These are phyloP conservation scores for Cardiospermum halicacabum DNA, from an alignment of 345 rosid genomes.

Conservation along the genomic window DNA sequence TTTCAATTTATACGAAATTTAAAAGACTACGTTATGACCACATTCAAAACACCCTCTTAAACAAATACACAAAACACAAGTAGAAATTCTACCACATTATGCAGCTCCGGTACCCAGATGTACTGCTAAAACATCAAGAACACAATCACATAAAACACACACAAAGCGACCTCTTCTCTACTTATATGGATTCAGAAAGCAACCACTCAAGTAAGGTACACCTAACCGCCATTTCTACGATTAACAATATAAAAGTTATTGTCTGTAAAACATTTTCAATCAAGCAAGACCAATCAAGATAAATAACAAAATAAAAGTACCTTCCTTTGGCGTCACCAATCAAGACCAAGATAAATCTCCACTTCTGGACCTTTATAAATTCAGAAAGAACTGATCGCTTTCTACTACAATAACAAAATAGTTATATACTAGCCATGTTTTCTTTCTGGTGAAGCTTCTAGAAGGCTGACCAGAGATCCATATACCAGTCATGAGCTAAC, in stretches of 20 bases:
- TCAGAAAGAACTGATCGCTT: too few relatives aligned
- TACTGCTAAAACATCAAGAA: conserved; percentile 39
- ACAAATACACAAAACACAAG: conserved; percentile 1
- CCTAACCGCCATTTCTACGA: neutral
- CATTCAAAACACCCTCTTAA: neutral
- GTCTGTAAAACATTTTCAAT: neutral
- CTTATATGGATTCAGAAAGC: too few relatives aligned
- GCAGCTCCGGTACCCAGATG: conserved; percentile 78
- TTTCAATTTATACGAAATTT: neutral
- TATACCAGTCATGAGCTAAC: too few relatives aligned
- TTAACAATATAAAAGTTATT: neutral
- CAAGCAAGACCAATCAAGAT: neutral
- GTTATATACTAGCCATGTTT: too few relatives aligned
- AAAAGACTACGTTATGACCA: neutral
- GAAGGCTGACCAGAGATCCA: too few relatives aligned
- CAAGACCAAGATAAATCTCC: too few relatives aligned
- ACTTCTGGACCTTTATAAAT: too few relatives aligned
- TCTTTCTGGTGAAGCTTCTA: too few relatives aligned
- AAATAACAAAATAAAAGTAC: conserved; percentile 22
- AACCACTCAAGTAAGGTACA: neutral
- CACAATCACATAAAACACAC: neutral
- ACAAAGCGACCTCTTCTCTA: neutral
- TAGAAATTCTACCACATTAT: conserved; percentile 59
- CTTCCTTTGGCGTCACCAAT: conserved; percentile 81
- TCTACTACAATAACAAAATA: too few relatives aligned